Evolutionary conservation across 345 rosid genomes (phyloP), one percentile per base, ranked within the genome.

Genomic region (Pelargonium nanum): DNA sequence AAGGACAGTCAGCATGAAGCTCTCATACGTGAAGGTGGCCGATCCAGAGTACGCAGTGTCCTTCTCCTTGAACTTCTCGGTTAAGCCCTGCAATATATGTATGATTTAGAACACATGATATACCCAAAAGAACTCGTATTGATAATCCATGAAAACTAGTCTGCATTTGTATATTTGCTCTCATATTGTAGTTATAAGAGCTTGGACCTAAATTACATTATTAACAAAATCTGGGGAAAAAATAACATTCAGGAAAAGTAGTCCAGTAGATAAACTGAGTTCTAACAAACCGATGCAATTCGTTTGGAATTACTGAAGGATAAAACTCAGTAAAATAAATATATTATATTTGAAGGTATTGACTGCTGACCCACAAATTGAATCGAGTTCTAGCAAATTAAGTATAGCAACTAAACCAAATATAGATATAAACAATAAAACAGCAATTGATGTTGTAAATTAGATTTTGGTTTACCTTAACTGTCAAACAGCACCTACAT

Each of bases 401-500:
- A n/a, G n/a, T n/a, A n/a, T n/a, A 7, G 32, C 7, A 34, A 34
- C 13, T 9, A 34, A 5, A 34, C 13, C 45, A 34, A 34, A 4
- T 34, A 34, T 34, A 28, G 45, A 34, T 28, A 28, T 2, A 3
- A 28, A 28, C 7, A 28, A 28, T 3, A 28, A 28, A 7, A 28
- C 32, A 28, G 32, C 3, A 28, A 28, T 34, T 5, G 12, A 34
- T 5, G 45, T n/a, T 34, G 12, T 34, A 40, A 40, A 40, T 40
- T 40, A 40, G 48, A 40, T 40, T 15, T 52, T 16, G 62, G 45
- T 68, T 72, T 72, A 91, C 96, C 91, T 88, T 89, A 55, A 92
- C 98, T 6, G 88, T 92, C 65, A 92, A 91, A 75, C 98, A 89
- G 74, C 98, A 92, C 79, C 98, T 89, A 85, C 71, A 82, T 64